Evolutionary conservation across 2,329 filamentous ascomycete species (phyloP).

Genomic region (Calonectria crousiana): DNA sequence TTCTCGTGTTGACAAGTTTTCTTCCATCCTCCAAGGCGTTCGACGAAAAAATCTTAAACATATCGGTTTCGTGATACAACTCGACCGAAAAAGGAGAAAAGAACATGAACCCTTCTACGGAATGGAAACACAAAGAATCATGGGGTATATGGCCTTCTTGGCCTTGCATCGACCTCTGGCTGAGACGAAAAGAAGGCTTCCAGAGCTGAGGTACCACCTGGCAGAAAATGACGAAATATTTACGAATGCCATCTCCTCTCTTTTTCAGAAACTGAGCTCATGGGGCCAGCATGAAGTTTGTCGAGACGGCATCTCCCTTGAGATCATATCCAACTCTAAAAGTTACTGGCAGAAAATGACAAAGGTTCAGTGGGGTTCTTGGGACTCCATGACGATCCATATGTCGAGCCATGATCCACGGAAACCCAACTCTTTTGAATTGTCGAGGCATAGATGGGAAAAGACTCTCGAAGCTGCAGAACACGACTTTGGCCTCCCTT

Average conservation of each 20-base stretch:
- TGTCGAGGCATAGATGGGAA: neutral
- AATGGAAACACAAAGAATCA: neutral
- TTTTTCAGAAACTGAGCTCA: neutral
- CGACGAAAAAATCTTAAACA: conserved; percentile 2
- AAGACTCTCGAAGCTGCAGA: neutral
- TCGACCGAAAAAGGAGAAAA: neutral
- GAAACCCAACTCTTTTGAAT: neutral
- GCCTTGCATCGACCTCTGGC: neutral
- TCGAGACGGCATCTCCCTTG: neutral
- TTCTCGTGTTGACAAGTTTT: neutral
- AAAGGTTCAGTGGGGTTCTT: neutral
- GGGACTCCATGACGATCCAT: neutral
- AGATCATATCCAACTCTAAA: conserved; percentile 6
- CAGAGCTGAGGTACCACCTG: neutral
- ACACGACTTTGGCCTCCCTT: conserved; percentile 17
- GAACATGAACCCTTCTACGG: neutral
- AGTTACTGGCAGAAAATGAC: conserved; percentile 19
- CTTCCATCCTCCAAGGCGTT: neutral
- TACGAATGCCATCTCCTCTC: neutral
- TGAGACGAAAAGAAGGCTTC: neutral
- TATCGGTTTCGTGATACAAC: neutral
- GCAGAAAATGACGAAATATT: neutral
- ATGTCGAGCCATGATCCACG: neutral
- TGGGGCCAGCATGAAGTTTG: neutral
- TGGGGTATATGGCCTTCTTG: neutral